Percentiles rank a stretch among this genome's conserved stretches.
Evolutionary conservation across 495 filamentous ascomycete genomes (phyloP).

Genomic region (Tuber brumale): DNA sequence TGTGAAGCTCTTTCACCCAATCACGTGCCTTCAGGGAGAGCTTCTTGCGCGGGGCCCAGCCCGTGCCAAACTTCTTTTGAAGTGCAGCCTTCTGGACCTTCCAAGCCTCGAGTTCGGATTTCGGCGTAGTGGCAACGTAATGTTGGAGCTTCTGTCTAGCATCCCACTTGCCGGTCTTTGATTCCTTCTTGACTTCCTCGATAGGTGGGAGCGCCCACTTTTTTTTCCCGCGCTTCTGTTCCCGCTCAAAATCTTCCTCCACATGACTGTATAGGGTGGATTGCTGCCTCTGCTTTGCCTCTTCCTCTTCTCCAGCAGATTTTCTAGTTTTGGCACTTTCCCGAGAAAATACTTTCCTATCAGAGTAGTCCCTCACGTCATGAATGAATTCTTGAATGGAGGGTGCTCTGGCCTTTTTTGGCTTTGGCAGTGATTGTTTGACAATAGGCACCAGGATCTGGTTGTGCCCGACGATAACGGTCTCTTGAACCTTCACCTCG

Average conservation of each 20-base stretch:
- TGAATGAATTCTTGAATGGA: neutral
- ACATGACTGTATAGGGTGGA: neutral
- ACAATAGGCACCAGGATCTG: neutral
- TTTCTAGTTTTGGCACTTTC: neutral
- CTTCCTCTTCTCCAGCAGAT: neutral
- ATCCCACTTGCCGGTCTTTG: conserved; percentile 9
- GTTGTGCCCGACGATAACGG: neutral
- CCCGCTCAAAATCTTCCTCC: neutral
- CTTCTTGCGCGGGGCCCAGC: conserved; percentile 74
- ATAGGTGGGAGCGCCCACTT: conserved; percentile 19
- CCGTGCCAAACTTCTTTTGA: conserved; percentile 61
- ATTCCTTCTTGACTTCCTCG: neutral
- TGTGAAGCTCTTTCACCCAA: conserved; percentile 73
- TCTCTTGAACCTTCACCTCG: neutral
- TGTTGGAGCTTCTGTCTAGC: conserved; percentile 15
- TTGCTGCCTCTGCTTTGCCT: neutral
- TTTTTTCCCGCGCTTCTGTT: neutral
- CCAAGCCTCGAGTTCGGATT: conserved; percentile 52
- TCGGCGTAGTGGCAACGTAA: conserved; percentile 14
- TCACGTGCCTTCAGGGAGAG: conserved; percentile 86
- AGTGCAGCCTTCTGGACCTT: conserved; percentile 62
- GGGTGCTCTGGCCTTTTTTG: neutral
- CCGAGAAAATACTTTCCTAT: neutral
- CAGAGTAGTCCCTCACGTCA: neutral
- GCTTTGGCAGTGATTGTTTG: neutral